Conservation (phyloP, 768 basidiomycete species). For the Lepiota brunneoincarnata region DNA sequence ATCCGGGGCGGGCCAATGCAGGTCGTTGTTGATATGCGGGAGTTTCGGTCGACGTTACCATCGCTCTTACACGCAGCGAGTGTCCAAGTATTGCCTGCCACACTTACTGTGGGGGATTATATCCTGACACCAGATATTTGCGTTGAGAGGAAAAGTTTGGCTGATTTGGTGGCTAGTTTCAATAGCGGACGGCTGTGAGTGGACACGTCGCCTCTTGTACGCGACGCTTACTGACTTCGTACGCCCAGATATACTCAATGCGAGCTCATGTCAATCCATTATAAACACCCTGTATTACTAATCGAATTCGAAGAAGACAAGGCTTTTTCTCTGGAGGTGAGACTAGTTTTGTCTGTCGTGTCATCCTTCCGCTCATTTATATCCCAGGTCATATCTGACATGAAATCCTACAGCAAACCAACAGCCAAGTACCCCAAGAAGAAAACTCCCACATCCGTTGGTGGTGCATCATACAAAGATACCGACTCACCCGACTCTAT, state of each 20-base stretch:
- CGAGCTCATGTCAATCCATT: constrained; percentile 94
- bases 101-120: constrained; percentile 94
- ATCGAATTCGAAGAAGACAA: constrained; percentile 99
- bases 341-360: constrained; percentile 12
- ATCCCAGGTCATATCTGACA: constrained; percentile 55
- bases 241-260: constrained; percentile 86
- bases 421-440: constrained; percentile 53
- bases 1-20: constrained; percentile 28
- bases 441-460: constrained; percentile 33
- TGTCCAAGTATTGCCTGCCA: constrained; percentile 83
- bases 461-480: background rate
- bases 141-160: constrained; percentile 92
- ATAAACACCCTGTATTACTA: constrained; percentile 88
- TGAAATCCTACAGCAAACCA: constrained; percentile 66
- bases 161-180: constrained; percentile 92
- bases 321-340: constrained; percentile 84
- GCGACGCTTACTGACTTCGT: background rate
- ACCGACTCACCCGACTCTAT: constrained; percentile 32
- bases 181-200: constrained; percentile 89
- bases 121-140: constrained; percentile 94
- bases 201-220: constrained; percentile 10
- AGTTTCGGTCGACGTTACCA: constrained; percentile 91
- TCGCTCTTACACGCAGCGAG: constrained; percentile 83
- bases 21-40: constrained; percentile 97
- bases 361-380: background rate